Conservation (phyloP, 352 stramenopile species). For the Globisporangium takayamanum region DNA sequence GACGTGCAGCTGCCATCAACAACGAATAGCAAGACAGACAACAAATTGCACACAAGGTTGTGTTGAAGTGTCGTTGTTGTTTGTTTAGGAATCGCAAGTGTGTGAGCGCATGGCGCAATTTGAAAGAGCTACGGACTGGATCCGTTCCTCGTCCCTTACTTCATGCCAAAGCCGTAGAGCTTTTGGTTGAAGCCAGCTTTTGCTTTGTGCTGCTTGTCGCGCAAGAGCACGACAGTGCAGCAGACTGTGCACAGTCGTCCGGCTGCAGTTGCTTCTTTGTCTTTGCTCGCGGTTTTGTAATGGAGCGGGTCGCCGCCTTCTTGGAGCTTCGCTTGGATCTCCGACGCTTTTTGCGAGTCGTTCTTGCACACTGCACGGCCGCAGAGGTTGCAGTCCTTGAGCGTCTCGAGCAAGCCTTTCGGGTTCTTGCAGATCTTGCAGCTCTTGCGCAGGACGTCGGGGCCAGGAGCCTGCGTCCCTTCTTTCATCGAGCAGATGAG, state of each 20-base stretch:
- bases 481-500: slow-evolving; percentile 78
- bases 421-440: slow-evolving; percentile 85
- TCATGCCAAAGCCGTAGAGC: slow-evolving; percentile 61
- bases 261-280: slow-evolving; percentile 57
- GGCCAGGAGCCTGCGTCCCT: slow-evolving; percentile 47
- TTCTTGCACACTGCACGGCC: slow-evolving; percentile 77
- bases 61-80: too few species aligned
- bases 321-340: slow-evolving; percentile 47
- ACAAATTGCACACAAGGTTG: too few species aligned
- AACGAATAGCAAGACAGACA: too few species aligned
- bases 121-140: background rate
- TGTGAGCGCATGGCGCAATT: background rate
- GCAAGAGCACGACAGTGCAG: slow-evolving; percentile 69
- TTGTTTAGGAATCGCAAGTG: too few species aligned
- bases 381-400: slow-evolving; percentile 71
- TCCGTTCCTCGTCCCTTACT: slow-evolving; percentile 18
- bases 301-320: slow-evolving; percentile 23
- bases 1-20: too few species aligned
- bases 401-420: slow-evolving; percentile 64
- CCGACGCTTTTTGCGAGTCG: slow-evolving; percentile 69
- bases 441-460: slow-evolving; percentile 42
- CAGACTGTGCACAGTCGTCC: slow-evolving; percentile 69
- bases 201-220: slow-evolving; percentile 66
- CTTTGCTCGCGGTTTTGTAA: slow-evolving; percentile 11
- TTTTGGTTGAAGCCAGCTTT: slow-evolving; percentile 75